phyloP scores from a whole-genome alignment of 345 rosid species.

The Syzygium aqueum region DNA sequence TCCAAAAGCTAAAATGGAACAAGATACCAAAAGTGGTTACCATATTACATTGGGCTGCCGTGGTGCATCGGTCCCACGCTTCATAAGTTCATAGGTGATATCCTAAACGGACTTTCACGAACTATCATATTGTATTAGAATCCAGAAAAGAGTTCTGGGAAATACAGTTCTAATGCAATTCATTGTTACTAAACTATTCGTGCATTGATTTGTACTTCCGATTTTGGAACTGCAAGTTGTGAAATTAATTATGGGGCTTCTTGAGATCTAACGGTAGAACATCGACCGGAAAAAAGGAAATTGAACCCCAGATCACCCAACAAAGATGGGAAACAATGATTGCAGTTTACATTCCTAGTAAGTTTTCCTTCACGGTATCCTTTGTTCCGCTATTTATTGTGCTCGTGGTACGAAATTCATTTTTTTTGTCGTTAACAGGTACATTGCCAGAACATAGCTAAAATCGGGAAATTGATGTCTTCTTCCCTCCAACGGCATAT shows the following conservation, averaged over 20 bases:
- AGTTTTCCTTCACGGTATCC: not conserved
- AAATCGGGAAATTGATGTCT: not conserved
- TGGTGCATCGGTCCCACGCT: not conserved
- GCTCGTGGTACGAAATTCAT: not conserved
- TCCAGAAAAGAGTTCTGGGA: not conserved
- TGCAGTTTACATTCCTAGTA: not conserved
- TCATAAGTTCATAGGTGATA: not conserved
- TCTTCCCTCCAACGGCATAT: not conserved
- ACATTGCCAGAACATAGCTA: not conserved
- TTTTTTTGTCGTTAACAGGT: not conserved
- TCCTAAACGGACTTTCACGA: not conserved
- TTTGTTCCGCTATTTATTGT: not conserved
- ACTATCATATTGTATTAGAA: not conserved
- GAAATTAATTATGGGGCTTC: not conserved
- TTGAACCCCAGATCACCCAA: not conserved
- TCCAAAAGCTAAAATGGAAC: not conserved
- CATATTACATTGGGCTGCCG: not conserved
- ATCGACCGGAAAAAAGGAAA: not conserved
- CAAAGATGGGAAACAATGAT: not conserved
- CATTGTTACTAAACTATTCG: not conserved
- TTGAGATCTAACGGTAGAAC: not conserved
- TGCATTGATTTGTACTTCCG: not conserved
- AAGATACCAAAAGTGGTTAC: not conserved
- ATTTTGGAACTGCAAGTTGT: not conserved
- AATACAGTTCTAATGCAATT: not conserved